A percentile compares a stretch with the other conserved stretches of the same genome.
These are phyloP conservation scores for Fusarium sp. DNA, from an alignment of 2,329 filamentous ascomycete genomes.

Conservation along the genomic window DNA sequence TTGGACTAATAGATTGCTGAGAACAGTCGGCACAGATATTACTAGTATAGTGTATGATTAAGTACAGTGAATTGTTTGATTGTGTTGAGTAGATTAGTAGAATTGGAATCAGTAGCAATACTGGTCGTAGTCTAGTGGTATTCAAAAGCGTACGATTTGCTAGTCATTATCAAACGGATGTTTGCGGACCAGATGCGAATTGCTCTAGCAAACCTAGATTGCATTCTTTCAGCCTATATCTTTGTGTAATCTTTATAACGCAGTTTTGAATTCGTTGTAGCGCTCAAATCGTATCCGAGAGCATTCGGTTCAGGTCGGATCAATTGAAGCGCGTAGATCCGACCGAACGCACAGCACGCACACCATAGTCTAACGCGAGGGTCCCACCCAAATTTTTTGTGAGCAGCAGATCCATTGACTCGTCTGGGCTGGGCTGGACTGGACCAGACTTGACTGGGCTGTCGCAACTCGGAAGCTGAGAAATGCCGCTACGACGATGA, in stretches of 20 bases:
- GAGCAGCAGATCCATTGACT: slow-evolving; percentile 11
- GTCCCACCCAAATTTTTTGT: slow-evolving; percentile 43
- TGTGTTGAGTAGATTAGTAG: slow-evolving; percentile 1
- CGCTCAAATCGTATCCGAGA: slow-evolving; percentile 27
- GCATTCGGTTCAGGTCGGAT: slow-evolving; percentile 34
- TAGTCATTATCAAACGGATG: not conserved
- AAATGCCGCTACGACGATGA: slow-evolving; percentile 52
- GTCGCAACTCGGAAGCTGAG: slow-evolving; percentile 46
- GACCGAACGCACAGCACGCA: slow-evolving; percentile 23
- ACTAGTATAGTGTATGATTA: slow-evolving; percentile 7
- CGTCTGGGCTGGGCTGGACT: slow-evolving; percentile 9
- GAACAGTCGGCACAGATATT: not conserved
- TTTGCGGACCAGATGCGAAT: not conserved
- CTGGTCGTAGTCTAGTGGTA: not conserved
- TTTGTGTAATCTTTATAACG: not conserved
- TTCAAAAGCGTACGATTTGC: not conserved
- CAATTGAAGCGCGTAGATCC: slow-evolving; percentile 37
- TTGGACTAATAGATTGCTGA: not conserved
- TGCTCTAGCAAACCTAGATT: not conserved
- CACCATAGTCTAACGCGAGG: slow-evolving; percentile 16
- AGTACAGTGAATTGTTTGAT: not conserved
- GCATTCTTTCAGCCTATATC: not conserved
- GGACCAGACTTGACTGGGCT: not conserved
- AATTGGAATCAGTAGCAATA: not conserved
- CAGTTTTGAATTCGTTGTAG: not conserved